Percentiles rank a stretch among this genome's conserved stretches.
phyloP scores from a whole-genome alignment of 208 protist species.

The Wallacemonas sp. region DNA sequence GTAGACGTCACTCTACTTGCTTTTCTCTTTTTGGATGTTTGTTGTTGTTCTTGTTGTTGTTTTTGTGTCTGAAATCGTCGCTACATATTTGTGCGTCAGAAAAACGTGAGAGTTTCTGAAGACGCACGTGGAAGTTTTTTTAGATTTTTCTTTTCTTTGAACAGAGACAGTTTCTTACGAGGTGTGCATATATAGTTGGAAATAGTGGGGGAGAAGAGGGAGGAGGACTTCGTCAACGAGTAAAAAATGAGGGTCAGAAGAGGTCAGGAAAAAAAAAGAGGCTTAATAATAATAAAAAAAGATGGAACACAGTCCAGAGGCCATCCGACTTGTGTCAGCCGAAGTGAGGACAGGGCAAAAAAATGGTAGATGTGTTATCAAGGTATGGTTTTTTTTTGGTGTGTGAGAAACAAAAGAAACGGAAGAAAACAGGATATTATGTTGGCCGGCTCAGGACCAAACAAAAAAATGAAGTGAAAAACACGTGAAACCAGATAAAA shows the following conservation, averaged over 20 bases:
- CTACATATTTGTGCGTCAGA: not conserved
- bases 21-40: not conserved
- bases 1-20: no score
- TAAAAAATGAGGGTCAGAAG: not conserved
- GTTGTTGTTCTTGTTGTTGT: conserved; percentile 16
- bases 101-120: not conserved
- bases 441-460: no score
- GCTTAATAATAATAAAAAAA: not conserved
- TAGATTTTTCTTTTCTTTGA: no score
- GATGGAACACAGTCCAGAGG: not conserved
- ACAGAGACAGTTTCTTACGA: no score
- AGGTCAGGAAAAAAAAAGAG: not conserved
- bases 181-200: no score
- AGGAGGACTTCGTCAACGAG: not conserved
- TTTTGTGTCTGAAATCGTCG: not conserved
- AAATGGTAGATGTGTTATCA: not conserved
- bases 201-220: no score
- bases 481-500: no score
- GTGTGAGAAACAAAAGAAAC: no score
- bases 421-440: no score
- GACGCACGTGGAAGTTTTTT: no score
- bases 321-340: no score
- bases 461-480: no score
- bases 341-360: not conserved
- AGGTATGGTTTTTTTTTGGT: not conserved